Conservation (phyloP, 225 moss, liverwort and hornwort species). For the Physcomitrellopsis africana region DNA sequence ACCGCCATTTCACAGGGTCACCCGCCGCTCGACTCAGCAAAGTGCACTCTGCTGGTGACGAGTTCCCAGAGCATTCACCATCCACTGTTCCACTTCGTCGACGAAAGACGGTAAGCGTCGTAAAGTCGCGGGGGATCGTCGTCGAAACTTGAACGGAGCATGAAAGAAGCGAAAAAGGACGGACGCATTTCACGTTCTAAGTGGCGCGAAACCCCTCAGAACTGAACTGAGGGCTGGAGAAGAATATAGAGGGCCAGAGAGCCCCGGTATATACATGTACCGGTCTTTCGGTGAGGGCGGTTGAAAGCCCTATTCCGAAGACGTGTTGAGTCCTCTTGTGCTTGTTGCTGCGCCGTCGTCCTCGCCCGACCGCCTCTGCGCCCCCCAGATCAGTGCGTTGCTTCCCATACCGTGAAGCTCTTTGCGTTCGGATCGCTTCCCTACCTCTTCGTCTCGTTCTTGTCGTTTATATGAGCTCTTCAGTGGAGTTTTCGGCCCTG, state of each 20-base stretch:
- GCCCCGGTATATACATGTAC: no score
- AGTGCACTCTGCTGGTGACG: not conserved
- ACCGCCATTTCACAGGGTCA: slow-evolving; percentile 3
- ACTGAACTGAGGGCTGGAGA: not conserved
- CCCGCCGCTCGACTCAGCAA: not conserved
- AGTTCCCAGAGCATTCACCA: not conserved
- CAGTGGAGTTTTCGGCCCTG: not conserved
- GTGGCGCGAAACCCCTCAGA: slow-evolving; percentile 11
- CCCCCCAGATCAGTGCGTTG: slow-evolving; percentile 38
- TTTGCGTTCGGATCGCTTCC: no score
- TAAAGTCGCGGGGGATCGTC: no score
- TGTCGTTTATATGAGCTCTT: slow-evolving; percentile 12
- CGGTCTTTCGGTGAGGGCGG: slow-evolving; percentile 7
- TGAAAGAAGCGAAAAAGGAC: not conserved
- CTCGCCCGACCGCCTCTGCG: slow-evolving; percentile 9
- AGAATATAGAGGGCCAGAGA: not conserved
- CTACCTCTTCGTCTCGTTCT: not conserved
- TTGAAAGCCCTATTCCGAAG: slow-evolving; percentile 19
- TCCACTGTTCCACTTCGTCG: not conserved
- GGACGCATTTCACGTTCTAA: not conserved
- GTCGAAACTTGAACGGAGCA: not conserved
- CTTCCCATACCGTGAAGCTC: not conserved
- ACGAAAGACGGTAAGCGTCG: no score
- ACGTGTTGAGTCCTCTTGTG: not conserved
- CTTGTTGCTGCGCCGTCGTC: slow-evolving; percentile 19